A percentile compares a stretch with the other conserved stretches of the same genome.
Evolutionary conservation across 106 monocot species (phyloP).

Genomic region (Dioscorea zingiberensis): DNA sequence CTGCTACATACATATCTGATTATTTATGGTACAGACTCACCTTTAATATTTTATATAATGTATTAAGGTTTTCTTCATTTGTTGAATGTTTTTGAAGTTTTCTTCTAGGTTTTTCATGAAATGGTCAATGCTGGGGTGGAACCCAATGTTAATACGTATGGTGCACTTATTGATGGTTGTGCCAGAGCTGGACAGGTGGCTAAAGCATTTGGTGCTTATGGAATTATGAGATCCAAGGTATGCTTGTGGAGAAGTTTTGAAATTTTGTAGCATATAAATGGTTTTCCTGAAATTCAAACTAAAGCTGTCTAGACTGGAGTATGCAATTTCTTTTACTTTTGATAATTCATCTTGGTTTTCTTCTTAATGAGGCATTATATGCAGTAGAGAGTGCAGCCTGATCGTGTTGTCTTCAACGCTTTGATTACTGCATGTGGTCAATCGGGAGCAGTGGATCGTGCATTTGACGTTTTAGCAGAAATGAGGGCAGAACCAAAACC

Average conservation of each 20-base stretch:
- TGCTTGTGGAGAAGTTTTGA: conserved; percentile 3
- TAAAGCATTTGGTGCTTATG: conserved; percentile 99
- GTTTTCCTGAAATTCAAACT: too few relatives aligned
- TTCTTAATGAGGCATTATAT: conserved; percentile 41
- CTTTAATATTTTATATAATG: too few relatives aligned
- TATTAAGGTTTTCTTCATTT: not conserved
- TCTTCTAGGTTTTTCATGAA: conserved; percentile 84
- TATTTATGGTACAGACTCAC: too few relatives aligned
- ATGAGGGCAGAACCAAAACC: conserved; percentile 77
- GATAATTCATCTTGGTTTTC: conserved; percentile 1
- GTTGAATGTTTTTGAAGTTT: conserved; percentile 1
- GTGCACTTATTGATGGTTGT: conserved; percentile 94
- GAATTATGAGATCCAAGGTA: conserved; percentile 98
- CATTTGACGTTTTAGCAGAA: conserved; percentile 97
- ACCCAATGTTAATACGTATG: conserved; percentile 87
- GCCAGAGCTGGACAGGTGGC: conserved; percentile 92
- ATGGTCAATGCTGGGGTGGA: conserved; percentile 92
- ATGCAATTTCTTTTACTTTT: not conserved
- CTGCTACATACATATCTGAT: too few relatives aligned
- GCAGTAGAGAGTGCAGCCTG: conserved; percentile 99
- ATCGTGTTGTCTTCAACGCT: conserved; percentile 95
- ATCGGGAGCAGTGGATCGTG: conserved; percentile 96
- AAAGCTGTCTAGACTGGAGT: too few relatives aligned
- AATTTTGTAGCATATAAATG: too few relatives aligned
- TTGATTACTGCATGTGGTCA: conserved; percentile 96